phyloP scores from a whole-genome alignment of 495 filamentous ascomycete species.

The Geopyxis carbonaria region DNA sequence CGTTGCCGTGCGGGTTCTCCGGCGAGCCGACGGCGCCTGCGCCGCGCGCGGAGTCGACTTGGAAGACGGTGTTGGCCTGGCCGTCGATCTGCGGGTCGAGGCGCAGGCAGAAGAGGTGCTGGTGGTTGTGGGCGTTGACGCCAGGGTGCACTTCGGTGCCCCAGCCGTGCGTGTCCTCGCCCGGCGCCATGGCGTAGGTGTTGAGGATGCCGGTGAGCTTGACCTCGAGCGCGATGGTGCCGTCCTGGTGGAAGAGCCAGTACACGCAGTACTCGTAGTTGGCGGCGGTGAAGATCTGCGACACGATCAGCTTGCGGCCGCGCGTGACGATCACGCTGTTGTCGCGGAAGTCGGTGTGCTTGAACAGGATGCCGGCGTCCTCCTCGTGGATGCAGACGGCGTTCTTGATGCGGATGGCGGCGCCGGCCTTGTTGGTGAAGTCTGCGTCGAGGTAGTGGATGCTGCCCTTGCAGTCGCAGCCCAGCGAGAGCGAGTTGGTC shows the following conservation, averaged over 20 bases:
- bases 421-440: conserved; percentile 69
- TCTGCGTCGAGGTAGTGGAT: conserved; percentile 79
- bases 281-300: conserved; percentile 87
- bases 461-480: conserved; percentile 88
- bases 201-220: conserved; percentile 92
- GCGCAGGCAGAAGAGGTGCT: conserved; percentile 88
- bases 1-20: conserved; percentile 85
- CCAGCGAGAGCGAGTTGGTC: conserved; percentile 77
- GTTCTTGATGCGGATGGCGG: conserved; percentile 68
- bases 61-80: conserved; percentile 66
- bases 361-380: conserved; percentile 84
- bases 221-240: conserved; percentile 84
- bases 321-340: conserved; percentile 74
- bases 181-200: conserved; percentile 70
- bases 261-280: conserved; percentile 96
- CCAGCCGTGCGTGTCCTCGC: conserved; percentile 76
- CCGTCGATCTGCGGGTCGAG: conserved; percentile 84
- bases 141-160: conserved; percentile 87
- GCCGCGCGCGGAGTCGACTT: conserved; percentile 52
- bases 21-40: conserved; percentile 54
- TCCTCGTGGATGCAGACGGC: conserved; percentile 97
- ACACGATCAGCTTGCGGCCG: conserved; percentile 72
- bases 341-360: conserved; percentile 91
- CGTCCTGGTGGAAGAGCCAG: conserved; percentile 91
- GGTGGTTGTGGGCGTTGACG: conserved; percentile 73